Evolutionary conservation across 2,329 filamentous ascomycete genomes (phyloP), one percentile per base, ranked within the genome.

Genomic region (Sclerotinia subarctica): DNA sequence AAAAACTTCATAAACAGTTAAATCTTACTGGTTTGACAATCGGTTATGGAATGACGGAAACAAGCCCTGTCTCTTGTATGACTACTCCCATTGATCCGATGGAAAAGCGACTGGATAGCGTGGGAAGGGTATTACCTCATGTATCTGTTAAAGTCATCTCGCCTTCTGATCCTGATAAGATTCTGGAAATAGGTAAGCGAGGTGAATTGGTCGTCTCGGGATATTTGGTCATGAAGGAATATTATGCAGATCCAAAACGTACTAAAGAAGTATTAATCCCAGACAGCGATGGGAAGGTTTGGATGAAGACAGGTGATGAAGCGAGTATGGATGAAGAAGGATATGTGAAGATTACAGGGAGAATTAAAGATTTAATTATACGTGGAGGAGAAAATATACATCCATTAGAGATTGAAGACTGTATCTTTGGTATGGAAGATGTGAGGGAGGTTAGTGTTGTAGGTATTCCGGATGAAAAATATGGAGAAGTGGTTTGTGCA

Each of bases 321-420:
- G 95, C 93, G 2, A 81, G 82, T 64, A 96, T 98, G 86, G 92
- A 96, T 70, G 82, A 80, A 5, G 84, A 93, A 38, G 95, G 94
- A 2, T 98, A 93, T 77, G 86, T 97, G 2, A 86, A 86, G 73
- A 97, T 98, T 76, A 97, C 93, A 0, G 93, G 94, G 3, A 85
- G 94, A 21, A 94, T 97, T 76, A 98, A 98, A 79, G 95, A 99
- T 77, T 80, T 98, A 66, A 97, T 99, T 74, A 98, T 98, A 77
- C 87, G 93, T 35, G 94, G 92, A 38, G 95, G 95, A 32, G 95
- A 98, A 78, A 99, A 99, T 77, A 97, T 97, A 67, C 92, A 97
- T 78, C 95, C 95, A 0, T 83, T 97, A 7, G 95, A 98, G 78
- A 85, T 98, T 3, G 95, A 99, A 78, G 94, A 96, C 76, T 94